A percentile compares a stretch with the other conserved stretches of the same genome.
phyloP scores from a whole-genome alignment of 2,329 filamentous ascomycete species.

The Botrytis squamosa region DNA sequence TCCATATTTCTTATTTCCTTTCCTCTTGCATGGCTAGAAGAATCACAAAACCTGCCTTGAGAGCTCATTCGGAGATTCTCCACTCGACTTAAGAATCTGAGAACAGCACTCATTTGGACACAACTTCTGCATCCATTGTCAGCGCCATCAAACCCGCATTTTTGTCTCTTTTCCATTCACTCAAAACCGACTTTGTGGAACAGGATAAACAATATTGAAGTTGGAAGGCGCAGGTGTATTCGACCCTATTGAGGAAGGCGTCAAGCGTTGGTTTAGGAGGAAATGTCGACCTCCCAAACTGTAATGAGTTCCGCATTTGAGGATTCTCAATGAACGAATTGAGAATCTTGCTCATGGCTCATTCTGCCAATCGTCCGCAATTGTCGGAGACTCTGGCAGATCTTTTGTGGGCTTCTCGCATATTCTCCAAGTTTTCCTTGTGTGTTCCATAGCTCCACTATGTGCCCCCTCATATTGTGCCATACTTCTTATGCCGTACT shows the following conservation, averaged over 20 bases:
- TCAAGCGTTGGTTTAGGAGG: not conserved
- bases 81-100: not conserved
- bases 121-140: not conserved
- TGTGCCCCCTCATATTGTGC: not conserved
- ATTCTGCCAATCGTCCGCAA: too few relatives aligned
- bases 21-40: not conserved
- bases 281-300: not conserved
- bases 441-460: not conserved
- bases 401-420: not conserved
- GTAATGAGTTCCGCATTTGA: too few relatives aligned
- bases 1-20: not conserved
- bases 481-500: not conserved
- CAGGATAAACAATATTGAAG: not conserved
- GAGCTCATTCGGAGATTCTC: not conserved
- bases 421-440: not conserved
- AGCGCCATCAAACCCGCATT: not conserved
- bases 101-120: too few relatives aligned
- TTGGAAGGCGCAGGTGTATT: too few relatives aligned
- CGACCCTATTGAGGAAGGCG: rapidly evolving
- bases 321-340: not conserved
- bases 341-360: too few relatives aligned
- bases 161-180: not conserved
- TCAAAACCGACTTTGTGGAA: not conserved
- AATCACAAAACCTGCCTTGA: not conserved
- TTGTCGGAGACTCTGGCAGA: not conserved